Percentiles rank a stretch among this genome's conserved stretches.
Evolutionary conservation across 139 green algal species (phyloP).

Genomic region (Pedinophyceae sp.): DNA sequence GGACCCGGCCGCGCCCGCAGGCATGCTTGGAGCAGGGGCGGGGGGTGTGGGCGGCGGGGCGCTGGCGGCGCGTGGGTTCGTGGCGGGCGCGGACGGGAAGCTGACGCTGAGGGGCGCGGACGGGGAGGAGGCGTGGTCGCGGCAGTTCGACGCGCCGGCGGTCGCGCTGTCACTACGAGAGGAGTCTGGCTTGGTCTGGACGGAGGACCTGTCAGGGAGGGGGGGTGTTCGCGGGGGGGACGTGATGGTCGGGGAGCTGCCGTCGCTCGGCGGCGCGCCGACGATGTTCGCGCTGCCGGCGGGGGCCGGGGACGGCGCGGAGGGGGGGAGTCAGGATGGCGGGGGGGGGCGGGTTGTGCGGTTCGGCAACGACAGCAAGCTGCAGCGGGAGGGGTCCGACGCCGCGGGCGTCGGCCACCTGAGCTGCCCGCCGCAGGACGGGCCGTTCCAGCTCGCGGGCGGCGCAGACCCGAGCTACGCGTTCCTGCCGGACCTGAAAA

Average conservation of each 20-base stretch:
- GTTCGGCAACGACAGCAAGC: too few relatives aligned
- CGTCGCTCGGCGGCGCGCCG: too few relatives aligned
- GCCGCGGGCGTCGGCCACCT: too few relatives aligned
- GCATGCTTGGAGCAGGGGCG: neutral
- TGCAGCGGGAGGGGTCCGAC: too few relatives aligned
- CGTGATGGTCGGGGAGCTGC: neutral
- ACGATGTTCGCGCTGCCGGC: too few relatives aligned
- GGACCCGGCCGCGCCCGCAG: neutral
- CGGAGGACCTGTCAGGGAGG: neutral
- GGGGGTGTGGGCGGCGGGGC: neutral
- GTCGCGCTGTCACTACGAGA: neutral
- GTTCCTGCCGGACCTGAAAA: too few relatives aligned
- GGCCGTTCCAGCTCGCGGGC: too few relatives aligned
- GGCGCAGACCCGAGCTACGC: too few relatives aligned
- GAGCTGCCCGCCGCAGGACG: too few relatives aligned
- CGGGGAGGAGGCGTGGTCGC: slow-evolving; percentile 2
- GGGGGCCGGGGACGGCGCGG: too few relatives aligned
- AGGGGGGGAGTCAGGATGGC: too few relatives aligned
- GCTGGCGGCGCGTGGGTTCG: neutral
- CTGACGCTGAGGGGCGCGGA: neutral
- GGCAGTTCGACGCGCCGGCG: neutral
- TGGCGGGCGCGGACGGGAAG: neutral
- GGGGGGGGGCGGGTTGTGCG: too few relatives aligned
- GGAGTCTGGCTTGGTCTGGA: neutral
- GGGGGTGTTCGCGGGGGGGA: neutral